Conservation (phyloP, 1,139 yeast genomes). For the Zygotorulaspora mrakii region DNA sequence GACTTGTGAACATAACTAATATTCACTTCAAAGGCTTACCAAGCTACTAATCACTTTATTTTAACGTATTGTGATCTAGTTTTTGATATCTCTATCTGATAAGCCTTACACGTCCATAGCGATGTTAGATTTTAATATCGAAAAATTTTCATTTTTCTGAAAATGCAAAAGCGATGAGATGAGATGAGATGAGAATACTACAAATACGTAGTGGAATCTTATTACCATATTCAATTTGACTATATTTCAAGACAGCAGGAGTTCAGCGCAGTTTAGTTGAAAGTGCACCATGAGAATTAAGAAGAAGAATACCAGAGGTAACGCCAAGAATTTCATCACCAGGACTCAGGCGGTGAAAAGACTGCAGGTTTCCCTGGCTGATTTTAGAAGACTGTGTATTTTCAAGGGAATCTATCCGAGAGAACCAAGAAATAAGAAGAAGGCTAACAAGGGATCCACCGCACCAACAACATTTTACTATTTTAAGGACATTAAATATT, state of each 20-base stretch:
- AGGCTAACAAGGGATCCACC: slow-evolving; percentile 95
- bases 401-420: slow-evolving; percentile 96
- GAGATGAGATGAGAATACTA: slow-evolving; percentile 20
- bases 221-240: not conserved
- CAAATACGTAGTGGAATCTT: not conserved
- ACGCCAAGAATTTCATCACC: slow-evolving; percentile 88
- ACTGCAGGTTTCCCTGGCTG: slow-evolving; percentile 93
- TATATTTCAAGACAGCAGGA: not conserved
- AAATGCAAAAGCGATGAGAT: slow-evolving; percentile 27
- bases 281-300: slow-evolving; percentile 44
- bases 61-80: too few species aligned
- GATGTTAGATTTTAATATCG: slow-evolving; percentile 5
- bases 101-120: slow-evolving; percentile 1
- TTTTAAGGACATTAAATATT: slow-evolving; percentile 87
- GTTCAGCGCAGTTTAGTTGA: not conserved
- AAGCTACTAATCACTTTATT: too few species aligned
- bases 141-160: slow-evolving; percentile 17
- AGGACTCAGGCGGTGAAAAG: slow-evolving; percentile 93
- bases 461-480: slow-evolving; percentile 95
- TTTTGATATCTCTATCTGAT: not conserved
- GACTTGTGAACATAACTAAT: not conserved
- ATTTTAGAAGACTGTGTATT: slow-evolving; percentile 94
- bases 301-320: slow-evolving; percentile 83
- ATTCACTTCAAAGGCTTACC: too few species aligned
- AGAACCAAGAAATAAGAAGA: slow-evolving; percentile 93